Base-by-base conservation (phyloP, 2,329 filamentous ascomycete species). In the Alternaria infectoria region DNA sequence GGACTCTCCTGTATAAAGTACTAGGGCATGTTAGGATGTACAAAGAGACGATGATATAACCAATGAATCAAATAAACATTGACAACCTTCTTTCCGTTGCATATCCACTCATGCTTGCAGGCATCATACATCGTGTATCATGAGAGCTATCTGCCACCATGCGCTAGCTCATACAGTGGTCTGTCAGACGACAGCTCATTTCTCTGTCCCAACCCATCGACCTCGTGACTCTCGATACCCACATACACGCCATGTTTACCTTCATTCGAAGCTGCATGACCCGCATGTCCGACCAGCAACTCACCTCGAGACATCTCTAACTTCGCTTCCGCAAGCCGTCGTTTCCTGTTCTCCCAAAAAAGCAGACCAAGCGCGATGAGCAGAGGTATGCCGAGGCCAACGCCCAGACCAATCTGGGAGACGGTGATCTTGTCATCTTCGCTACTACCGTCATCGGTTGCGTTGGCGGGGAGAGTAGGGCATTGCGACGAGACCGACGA, bases 1-100 rank as follows among this genome's bases (percentile, higher is more conserved):
- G 59, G 79, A 82, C 57, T 72, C 75, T 59, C 73, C 79, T 17
- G 64, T 80, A 15, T 79, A 69, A 67, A 49, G 19, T 3, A 19
- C 4, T 8, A 40, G 19, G 3, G 11, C 15, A 7, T 55, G 8
- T n/a, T n/a, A 3, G 15, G 28, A 23, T 32, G 4, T 21, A 32
- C 8, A 36, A 23, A 23, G 49, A 51, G 7, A 36, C 7, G 30
- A 52, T 40, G 19, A 23, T n/a, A 40, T 25, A 30, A 52, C 19
- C 28, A 36, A 52, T 11, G 6, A 36, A 52, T 25, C 13, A 25
- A 52, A 26, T 25, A 11, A 55, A 45, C 28, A 21, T 49, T 15
- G 5, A 49, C 13, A 1, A 21, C 45, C 19, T n/a, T 23, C 12
- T n/a, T 13, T 26, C 1, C 45, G n/a, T 17, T 40, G 9, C 9